Evolutionary conservation across 805 yeast species (phyloP).

Genomic region (Scheffersomyces stipitis): DNA sequence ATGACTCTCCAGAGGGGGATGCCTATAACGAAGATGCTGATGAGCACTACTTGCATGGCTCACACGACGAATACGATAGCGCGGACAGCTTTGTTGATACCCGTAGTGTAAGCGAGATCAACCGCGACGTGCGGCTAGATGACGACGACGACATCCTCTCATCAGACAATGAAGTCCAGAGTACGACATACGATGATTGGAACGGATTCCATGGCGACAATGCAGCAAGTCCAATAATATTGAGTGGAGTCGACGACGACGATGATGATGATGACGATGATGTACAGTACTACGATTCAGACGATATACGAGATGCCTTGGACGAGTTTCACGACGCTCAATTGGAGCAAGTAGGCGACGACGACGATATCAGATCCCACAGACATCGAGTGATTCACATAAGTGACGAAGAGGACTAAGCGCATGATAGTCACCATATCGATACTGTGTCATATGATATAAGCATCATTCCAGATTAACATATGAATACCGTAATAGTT

Average conservation of each 20-base stretch:
- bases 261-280: conserved; percentile 6
- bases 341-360: conserved; percentile 7
- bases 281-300: conserved; percentile 9
- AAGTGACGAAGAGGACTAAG: conserved; percentile 19
- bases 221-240: conserved; percentile 9
- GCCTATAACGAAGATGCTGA: conserved; percentile 34
- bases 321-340: conserved; percentile 22
- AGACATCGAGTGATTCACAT: conserved; percentile 15
- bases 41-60: conserved; percentile 13
- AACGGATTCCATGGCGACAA: conserved; percentile 16
- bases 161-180: conserved; percentile 6
- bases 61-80: conserved; percentile 23
- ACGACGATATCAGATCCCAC: conserved; percentile 3
- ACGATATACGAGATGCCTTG: conserved; percentile 24
- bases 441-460: no score
- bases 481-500: no score
- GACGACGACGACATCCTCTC: conserved; percentile 15
- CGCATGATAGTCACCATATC: no score
- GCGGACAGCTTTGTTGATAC: conserved; percentile 35
- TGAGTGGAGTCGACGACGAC: conserved; percentile 12
- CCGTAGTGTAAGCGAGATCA: conserved; percentile 20
- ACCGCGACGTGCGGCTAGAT: conserved; percentile 14
- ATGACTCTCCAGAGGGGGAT: conserved; percentile 40
- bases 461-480: no score
- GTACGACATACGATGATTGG: conserved; percentile 13